Evolutionary conservation across 129 eudicot genomes (phyloP).

Genomic region (Oenanthe sinensis): DNA sequence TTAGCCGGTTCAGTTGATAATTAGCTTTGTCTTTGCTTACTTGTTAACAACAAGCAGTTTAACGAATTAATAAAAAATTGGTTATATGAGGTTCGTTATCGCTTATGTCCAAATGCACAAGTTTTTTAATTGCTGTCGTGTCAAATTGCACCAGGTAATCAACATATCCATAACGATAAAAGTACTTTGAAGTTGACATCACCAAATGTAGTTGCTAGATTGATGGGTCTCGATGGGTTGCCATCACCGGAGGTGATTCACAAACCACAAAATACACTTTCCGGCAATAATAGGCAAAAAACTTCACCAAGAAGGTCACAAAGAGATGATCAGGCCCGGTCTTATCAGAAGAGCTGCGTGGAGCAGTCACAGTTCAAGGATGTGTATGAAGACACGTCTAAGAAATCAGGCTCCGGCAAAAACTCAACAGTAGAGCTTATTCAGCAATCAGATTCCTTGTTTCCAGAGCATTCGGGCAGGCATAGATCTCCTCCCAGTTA

Average conservation of each 20-base stretch:
- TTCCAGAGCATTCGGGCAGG: conserved; percentile 32
- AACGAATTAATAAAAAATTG: too few species aligned
- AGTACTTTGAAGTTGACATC: conserved; percentile 24
- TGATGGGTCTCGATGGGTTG: conserved; percentile 69
- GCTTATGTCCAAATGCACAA: background rate
- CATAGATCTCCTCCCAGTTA: conserved; percentile 34
- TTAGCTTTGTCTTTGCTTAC: background rate
- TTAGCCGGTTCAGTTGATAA: too few species aligned
- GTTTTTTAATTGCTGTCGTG: conserved; percentile 2
- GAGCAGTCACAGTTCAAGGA: conserved; percentile 35
- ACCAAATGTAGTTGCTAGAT: conserved; percentile 52
- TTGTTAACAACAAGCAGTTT: background rate
- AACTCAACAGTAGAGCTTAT: conserved; percentile 48
- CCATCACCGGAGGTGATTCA: conserved; percentile 28
- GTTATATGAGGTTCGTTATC: background rate
- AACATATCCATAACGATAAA: conserved; percentile 19
- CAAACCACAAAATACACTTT: conserved; percentile 28
- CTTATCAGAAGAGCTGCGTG: conserved; percentile 21
- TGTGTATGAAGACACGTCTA: conserved; percentile 46
- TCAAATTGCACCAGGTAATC: conserved; percentile 26
- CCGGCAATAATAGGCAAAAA: conserved; percentile 19
- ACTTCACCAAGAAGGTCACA: conserved; percentile 11
- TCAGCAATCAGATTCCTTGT: conserved; percentile 44
- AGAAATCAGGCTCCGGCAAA: conserved; percentile 40
- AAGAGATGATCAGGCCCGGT: conserved; percentile 14